phyloP scores from a whole-genome alignment of 495 filamentous ascomycete species.

The Glarea lozoyensis region DNA sequence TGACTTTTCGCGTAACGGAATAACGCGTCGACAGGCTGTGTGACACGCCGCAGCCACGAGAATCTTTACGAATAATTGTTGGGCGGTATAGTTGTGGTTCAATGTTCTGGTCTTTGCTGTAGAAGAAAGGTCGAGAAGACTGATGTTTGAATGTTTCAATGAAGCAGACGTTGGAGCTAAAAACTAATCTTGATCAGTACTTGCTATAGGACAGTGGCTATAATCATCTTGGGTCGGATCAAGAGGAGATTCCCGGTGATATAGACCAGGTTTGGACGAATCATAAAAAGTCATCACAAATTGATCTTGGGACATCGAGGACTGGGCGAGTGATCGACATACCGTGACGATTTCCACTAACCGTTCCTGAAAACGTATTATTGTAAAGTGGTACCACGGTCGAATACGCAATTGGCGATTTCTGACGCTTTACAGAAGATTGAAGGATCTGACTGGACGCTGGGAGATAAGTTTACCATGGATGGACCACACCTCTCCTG shows the following conservation, averaged over 20 bases:
- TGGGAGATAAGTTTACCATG: too few relatives aligned
- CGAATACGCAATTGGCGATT: too few relatives aligned
- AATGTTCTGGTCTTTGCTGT: too few relatives aligned
- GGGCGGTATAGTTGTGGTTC: too few relatives aligned
- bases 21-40: conserved; percentile 5
- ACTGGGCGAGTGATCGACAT: neutral
- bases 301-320: neutral
- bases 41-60: conserved; percentile 4
- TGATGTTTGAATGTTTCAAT: neutral
- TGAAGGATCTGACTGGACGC: too few relatives aligned
- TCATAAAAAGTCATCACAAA: neutral
- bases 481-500: too few relatives aligned
- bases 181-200: conserved; percentile 1
- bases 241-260: neutral
- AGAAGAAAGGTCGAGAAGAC: too few relatives aligned
- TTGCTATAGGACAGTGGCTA: neutral
- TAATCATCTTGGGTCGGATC: conserved; percentile 2
- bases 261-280: neutral
- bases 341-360: too few relatives aligned
- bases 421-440: too few relatives aligned
- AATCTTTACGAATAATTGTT: too few relatives aligned
- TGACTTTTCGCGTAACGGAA: conserved; percentile 16
- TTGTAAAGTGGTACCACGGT: too few relatives aligned
- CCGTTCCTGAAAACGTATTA: too few relatives aligned
- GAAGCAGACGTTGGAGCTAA: neutral